Conservation (phyloP, 257 asterid species). For the Nicotiana undulata region DNA sequence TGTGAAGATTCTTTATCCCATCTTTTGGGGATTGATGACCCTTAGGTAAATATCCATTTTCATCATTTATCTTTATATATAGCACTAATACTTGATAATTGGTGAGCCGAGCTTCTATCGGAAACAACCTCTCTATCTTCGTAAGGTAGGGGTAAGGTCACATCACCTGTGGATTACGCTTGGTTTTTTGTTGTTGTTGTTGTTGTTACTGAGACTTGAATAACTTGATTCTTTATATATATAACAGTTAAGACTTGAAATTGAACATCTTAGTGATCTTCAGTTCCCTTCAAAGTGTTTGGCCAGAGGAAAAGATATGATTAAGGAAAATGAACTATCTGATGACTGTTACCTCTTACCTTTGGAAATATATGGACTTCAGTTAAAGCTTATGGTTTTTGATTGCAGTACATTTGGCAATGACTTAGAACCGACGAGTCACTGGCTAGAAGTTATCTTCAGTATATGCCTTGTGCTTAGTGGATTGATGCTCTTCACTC, state of each 20-base stretch:
- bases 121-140: no score
- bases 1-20: slow-evolving; percentile 88
- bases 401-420: slow-evolving; percentile 83
- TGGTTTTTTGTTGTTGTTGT: no score
- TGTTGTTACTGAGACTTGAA: no score
- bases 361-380: neutral
- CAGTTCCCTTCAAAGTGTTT: neutral
- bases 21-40: slow-evolving; percentile 94
- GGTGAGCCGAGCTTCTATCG: no score
- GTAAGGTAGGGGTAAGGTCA: no score
- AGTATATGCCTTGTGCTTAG: slow-evolving; percentile 74
- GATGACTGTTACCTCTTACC: neutral
- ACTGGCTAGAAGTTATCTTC: slow-evolving; percentile 78
- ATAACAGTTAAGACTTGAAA: neutral
- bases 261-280: neutral
- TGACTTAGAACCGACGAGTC: slow-evolving; percentile 82
- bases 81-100: no score
- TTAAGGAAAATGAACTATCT: neutral
- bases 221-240: neutral
- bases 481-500: slow-evolving; percentile 84
- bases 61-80: neutral
- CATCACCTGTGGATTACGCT: no score
- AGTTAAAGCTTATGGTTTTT: neutral
- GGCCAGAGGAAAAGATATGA: neutral
- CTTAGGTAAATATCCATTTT: slow-evolving; percentile 43